Base-by-base conservation (phyloP, 257 asterid genomes). In the Solanum sparsipilum region DNA sequence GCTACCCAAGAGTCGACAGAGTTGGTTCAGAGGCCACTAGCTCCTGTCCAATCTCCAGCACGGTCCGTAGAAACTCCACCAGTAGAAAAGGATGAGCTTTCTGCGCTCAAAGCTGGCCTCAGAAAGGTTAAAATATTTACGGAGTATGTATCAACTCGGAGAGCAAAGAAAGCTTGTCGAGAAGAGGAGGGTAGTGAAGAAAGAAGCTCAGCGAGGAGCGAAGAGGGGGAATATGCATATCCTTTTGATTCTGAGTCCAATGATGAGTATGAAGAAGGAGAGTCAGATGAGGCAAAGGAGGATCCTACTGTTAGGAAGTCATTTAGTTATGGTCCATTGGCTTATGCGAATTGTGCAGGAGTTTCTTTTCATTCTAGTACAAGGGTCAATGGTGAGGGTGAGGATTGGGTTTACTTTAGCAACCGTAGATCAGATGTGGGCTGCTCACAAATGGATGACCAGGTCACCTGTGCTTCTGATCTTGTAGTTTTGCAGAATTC, bases 351-450 rank as follows among this genome's bases (percentile, higher is more conserved):
- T 85, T 93, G 92, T 87, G 95, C 94, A 7, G 99, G 98, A 5
- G 95, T 90, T 39, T 89, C 96, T 2, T 91, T 86, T 88, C 92
- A 94, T 87, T 92, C 96, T 3, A 92, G 89, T 87, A 91, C 95
- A 23, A 90, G 92, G 44, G 89, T 91, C 34, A 93, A 91, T 29
- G 91, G 90, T 83, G 94, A 90, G 84, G 94, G 90, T 34, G 99
- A 96, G 93, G 98, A 93, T 89, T 96, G 92, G 98, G 89, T 96
- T 91, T 97, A 97, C 92, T 96, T 93, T 88, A 96, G 99, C 93
- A 93, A 96, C 89, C 92, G 98, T 52, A 94, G 90, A 74, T 96
- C 98, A 8, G 98, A 97, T 78, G 95, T 91, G 73, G 96, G 93
- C 29, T 91, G 95, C 90, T 89, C 94, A 1, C 87, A 20, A 6